phyloP scores from a whole-genome alignment of 805 yeast species.

The Jamesozyma hellenica region DNA sequence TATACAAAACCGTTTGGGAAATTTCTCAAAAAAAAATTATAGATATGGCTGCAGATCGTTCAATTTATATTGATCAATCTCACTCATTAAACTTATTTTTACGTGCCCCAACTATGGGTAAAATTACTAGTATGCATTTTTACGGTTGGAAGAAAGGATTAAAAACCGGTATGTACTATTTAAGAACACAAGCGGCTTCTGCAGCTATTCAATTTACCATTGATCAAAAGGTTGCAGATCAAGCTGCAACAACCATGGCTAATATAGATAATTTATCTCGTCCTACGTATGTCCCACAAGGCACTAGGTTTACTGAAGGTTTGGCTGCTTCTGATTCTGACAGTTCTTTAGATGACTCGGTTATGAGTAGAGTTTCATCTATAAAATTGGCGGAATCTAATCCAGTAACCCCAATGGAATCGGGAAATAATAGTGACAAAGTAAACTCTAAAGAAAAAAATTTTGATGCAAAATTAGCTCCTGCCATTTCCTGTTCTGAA shows the following conservation, averaged over 20 bases:
- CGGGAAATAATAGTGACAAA: neutral
- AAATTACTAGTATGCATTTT: conserved; percentile 91
- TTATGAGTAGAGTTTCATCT: conserved; percentile 2
- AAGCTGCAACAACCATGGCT: conserved; percentile 36
- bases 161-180: conserved; percentile 93
- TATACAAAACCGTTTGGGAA: conserved; percentile 96
- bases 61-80: conserved; percentile 81
- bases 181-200: conserved; percentile 93
- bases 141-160: conserved; percentile 96
- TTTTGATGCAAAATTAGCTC: neutral
- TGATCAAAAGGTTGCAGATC: conserved; percentile 42
- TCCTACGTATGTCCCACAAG: conserved; percentile 30
- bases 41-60: conserved; percentile 76
- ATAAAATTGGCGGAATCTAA: conserved; percentile 18
- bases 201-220: conserved; percentile 89
- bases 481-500: neutral
- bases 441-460: neutral
- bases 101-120: conserved; percentile 85
- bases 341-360: conserved; percentile 24
- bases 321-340: conserved; percentile 17
- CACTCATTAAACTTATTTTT: conserved; percentile 84
- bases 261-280: conserved; percentile 22
- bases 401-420: conserved; percentile 13
- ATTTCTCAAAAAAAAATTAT: conserved; percentile 73
- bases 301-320: conserved; percentile 7